Evolutionary conservation across 768 basidiomycete species (phyloP), one percentile per base, ranked within the genome.

Genomic region (Boletus insuetus): DNA sequence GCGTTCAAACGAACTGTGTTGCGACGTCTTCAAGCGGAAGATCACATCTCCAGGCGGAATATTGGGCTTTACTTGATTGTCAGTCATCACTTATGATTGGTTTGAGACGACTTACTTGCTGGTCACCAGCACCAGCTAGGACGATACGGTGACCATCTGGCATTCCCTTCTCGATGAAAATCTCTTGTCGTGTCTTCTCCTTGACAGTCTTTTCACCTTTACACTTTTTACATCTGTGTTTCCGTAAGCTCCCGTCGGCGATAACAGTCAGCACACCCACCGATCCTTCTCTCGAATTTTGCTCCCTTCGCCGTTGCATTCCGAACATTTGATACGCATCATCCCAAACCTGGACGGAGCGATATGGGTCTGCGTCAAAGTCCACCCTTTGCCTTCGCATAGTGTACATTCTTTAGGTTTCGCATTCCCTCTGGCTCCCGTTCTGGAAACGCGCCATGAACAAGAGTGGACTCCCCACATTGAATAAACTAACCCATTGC

Each of bases 111-210:
- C 73, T 58, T 64, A 94, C 94, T 75, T 87, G 79, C 72, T 97
- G 89, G 64, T 98, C 96, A 13, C 94, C 95, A 48, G 92, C 93
- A 11, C 93, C 94, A n/a, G 85, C 77, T 45, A 98, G 79, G 3
- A 96, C 85, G 48, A 98, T 95, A 53, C 89, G 77, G 66, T 96
- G 85, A 11, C 84, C 82, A 63, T 94, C 83, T 6, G 83, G 69
- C 85, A 94, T 93, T 14, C 96, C 96, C 50, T 84, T 86, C 64
- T 95, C 91, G 43, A 98, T 80, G 61, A 83, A 81, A 22, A 97
- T 85, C 59, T 95, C 93, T 59, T 94, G 86, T 46, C 91, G 84
- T 44, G 87, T 91, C 77, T 94, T 97, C 67, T 96, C 93, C 58
- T 88, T 85, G 42, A 89, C 81, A 0, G 85, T 87, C 69, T 86